phyloP scores from a whole-genome alignment of 805 yeast species.

The Spencermartinsiella europaea region DNA sequence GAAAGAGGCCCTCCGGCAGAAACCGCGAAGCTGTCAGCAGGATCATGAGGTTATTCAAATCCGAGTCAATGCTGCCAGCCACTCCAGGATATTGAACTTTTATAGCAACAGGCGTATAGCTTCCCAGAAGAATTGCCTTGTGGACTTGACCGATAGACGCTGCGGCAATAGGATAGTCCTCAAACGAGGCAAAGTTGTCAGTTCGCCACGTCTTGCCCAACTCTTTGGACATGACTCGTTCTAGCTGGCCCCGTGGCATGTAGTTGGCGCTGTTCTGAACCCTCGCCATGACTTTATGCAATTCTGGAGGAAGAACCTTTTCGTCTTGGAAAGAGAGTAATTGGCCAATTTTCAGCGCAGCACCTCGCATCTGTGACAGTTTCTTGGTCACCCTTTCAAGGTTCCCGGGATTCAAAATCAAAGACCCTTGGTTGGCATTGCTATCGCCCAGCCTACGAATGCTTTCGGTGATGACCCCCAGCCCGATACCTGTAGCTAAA shows the following conservation, averaged over 20 bases:
- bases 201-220: slow-evolving; percentile 77
- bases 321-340: slow-evolving; percentile 93
- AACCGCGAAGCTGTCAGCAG: slow-evolving; percentile 80
- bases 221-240: slow-evolving; percentile 63
- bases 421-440: slow-evolving; percentile 24
- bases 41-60: slow-evolving; percentile 77
- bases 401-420: slow-evolving; percentile 74
- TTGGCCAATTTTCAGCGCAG: slow-evolving; percentile 96
- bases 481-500: slow-evolving; percentile 84
- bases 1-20: slow-evolving; percentile 84
- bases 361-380: slow-evolving; percentile 95
- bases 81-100: slow-evolving; percentile 98
- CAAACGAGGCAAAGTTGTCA: slow-evolving; percentile 62
- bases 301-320: slow-evolving; percentile 74
- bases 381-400: slow-evolving; percentile 84
- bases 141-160: slow-evolving; percentile 98
- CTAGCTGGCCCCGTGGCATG: slow-evolving; percentile 91
- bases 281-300: slow-evolving; percentile 70
- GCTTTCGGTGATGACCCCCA: slow-evolving; percentile 77
- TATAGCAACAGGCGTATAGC: slow-evolving; percentile 71
- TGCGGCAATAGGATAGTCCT: slow-evolving; percentile 90
- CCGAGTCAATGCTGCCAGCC: slow-evolving; percentile 87
- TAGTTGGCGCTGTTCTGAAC: slow-evolving; percentile 95
- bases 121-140: slow-evolving; percentile 57
- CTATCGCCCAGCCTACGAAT: slow-evolving; percentile 43